Conservation (phyloP, 1,284 basidiomycete species). For the Trichosporon faecale region DNA sequence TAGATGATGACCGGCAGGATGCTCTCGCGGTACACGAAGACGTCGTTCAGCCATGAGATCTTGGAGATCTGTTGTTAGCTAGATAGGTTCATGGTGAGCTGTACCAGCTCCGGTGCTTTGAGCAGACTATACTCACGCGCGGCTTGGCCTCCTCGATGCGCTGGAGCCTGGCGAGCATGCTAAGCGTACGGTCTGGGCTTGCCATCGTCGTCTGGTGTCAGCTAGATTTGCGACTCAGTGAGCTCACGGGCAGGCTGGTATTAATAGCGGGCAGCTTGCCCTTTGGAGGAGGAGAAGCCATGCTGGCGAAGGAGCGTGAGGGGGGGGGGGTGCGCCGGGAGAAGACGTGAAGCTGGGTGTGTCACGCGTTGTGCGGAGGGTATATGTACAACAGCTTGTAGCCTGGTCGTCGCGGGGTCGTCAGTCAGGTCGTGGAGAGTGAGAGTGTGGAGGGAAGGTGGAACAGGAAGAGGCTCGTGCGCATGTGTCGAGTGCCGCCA, state of each 20-base stretch:
- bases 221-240: background rate
- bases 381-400: background rate
- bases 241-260: background rate
- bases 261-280: constrained; percentile 1
- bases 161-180: constrained; percentile 43
- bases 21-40: constrained; percentile 62
- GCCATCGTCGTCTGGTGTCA: constrained; percentile 3
- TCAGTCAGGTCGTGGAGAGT: background rate
- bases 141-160: constrained; percentile 47
- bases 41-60: constrained; percentile 87
- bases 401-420: background rate
- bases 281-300: background rate
- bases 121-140: constrained; percentile 27
- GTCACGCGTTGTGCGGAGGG: background rate
- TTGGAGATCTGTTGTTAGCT: constrained; percentile 47
- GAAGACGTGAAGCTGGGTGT: background rate
- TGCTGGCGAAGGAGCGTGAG: background rate
- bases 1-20: constrained; percentile 58
- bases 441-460: background rate
- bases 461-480: background rate
- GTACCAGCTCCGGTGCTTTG: background rate
- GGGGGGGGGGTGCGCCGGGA: background rate
- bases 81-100: background rate
- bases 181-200: constrained; percentile 27
- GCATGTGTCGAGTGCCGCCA: background rate